These are phyloP conservation scores for Bipolaris cookei DNA, from an alignment of 2,329 filamentous ascomycete species.

Conservation along the genomic window DNA sequence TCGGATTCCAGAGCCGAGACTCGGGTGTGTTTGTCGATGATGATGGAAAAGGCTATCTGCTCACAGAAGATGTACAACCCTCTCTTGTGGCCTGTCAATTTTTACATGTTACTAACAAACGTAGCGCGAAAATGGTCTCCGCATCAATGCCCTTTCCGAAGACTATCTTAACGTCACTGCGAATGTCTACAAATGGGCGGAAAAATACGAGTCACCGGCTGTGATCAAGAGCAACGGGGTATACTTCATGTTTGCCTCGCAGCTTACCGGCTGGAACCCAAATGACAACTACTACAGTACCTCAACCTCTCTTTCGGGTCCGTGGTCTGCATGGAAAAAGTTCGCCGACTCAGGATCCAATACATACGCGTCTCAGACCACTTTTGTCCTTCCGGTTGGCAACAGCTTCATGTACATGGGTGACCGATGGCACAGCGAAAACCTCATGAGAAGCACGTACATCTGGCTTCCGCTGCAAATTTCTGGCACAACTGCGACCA, in stretches of 20 bases:
- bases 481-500: slow-evolving; percentile 58
- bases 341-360: slow-evolving; percentile 64
- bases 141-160: slow-evolving; percentile 62
- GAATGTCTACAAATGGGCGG: slow-evolving; percentile 60
- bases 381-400: slow-evolving; percentile 60
- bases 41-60: slow-evolving; percentile 65
- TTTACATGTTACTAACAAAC: slow-evolving; percentile 5
- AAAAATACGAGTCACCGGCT: slow-evolving; percentile 67
- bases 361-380: slow-evolving; percentile 68
- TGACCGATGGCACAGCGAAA: slow-evolving; percentile 68
- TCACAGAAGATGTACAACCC: slow-evolving; percentile 65
- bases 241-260: slow-evolving; percentile 70
- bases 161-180: slow-evolving; percentile 62
- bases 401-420: slow-evolving; percentile 66
- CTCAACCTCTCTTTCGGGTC: slow-evolving; percentile 62
- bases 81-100: not conserved
- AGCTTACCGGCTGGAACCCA: slow-evolving; percentile 58
- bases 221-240: slow-evolving; percentile 65
- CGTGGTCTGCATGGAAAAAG: slow-evolving; percentile 66
- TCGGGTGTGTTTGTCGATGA: slow-evolving; percentile 68
- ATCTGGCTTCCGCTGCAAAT: slow-evolving; percentile 68
- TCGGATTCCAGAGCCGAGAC: slow-evolving; percentile 62
- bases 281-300: slow-evolving; percentile 71
- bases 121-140: slow-evolving; percentile 63
- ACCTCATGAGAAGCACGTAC: slow-evolving; percentile 67